phyloP scores from a whole-genome alignment of 176 grass and related monocot species.

The Aechmea fasciata region DNA sequence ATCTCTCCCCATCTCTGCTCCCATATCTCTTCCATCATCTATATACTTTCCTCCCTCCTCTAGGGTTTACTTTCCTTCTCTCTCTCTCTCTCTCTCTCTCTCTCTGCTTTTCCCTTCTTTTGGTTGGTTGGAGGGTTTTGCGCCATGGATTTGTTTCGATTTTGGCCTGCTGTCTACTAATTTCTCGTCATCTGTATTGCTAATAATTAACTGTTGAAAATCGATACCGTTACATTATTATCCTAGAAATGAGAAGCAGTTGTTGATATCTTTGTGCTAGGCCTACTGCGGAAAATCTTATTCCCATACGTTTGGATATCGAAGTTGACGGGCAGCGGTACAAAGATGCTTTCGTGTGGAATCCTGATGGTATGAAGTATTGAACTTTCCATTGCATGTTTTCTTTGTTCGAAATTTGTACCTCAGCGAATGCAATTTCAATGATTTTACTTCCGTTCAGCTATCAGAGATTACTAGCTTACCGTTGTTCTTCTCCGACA shows the following conservation, averaged over 20 bases:
- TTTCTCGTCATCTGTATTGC: background rate
- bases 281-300: conserved; percentile 82
- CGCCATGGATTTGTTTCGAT: too few species aligned
- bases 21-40: background rate
- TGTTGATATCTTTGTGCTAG: conserved; percentile 17
- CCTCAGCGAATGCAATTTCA: too few species aligned
- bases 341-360: conserved; percentile 92
- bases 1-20: background rate
- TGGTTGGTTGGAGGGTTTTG: background rate
- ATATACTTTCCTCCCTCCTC: background rate
- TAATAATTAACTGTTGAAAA: background rate
- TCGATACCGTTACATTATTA: background rate
- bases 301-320: conserved; percentile 75
- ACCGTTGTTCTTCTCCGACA: too few species aligned
- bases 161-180: too few species aligned
- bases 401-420: too few species aligned
- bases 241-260: background rate
- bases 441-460: too few species aligned
- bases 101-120: background rate
- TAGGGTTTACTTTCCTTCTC: background rate
- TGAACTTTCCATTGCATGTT: too few species aligned
- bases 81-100: background rate
- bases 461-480: too few species aligned
- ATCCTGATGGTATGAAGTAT: conserved; percentile 45
- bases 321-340: conserved; percentile 73